Base-by-base conservation (phyloP, 106 monocot species). In the Posidonia australis region DNA sequence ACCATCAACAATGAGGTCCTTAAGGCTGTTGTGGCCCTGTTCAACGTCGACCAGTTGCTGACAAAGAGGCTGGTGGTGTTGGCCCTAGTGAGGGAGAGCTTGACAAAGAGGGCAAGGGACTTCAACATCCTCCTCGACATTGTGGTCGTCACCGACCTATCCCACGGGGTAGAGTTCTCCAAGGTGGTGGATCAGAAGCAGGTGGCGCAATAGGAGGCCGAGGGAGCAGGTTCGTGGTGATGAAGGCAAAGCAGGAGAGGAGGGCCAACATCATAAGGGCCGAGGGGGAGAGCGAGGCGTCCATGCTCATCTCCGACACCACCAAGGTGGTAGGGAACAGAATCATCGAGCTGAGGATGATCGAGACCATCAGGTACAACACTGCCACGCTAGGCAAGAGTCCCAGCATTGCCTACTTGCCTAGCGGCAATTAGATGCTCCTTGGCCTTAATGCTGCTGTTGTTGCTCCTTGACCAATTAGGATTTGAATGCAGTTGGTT, bases 141-240 rank as follows among this genome's bases (percentile, higher is more conserved):
- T 60, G 83, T 87, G 21, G 83, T 80, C 1, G 78, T 87, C 29
- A 83, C 74, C 83, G 3, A 72, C 74, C 32, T 83, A 87, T 65
- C 74, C 44, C 83, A 87, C 65, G 86, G 86, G 19, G 58, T 69
- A 0, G 86, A 87, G 77, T 87, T 87, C 66, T 77, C 77, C 5
- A 44, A 41, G 23, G 86, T 83, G 12, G 86, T 87, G 12, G 86
- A 87, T 77, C 80, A 87, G 80, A 87, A 87, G 73, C 86, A 87
- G 82, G 86, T 87, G 28, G 86, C 86, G n/a, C 86, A 87, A 83
- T 83, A 87, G 82, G 86, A 87, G 72, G 86, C 86, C 0, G 86
- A 87, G 80, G 49, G 86, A 64, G 80, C 82, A 82, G 78, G 75
- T 87, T 80, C 47, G 75, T 83, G 10, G 86, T 87, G 41, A 70